A percentile compares a stretch with the other conserved stretches of the same genome.
phyloP scores from a whole-genome alignment of 202 grass and related monocot species.

The Panicum virgatum region DNA sequence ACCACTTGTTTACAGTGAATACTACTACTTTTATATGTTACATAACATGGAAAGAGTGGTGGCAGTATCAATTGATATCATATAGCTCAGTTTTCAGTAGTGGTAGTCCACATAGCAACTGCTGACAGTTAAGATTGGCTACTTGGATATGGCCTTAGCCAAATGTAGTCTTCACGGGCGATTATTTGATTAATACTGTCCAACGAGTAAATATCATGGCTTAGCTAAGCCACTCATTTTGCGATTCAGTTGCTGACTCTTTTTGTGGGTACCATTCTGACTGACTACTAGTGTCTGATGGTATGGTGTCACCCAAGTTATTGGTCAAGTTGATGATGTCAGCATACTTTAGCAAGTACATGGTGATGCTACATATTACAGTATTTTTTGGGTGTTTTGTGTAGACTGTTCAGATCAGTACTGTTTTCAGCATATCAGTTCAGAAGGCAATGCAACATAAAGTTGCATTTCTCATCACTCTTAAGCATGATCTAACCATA shows the following conservation, averaged over 20 bases:
- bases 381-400: slow-evolving; percentile 4
- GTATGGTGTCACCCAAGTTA: not conserved
- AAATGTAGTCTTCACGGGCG: slow-evolving; percentile 2
- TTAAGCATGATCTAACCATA: not conserved
- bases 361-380: not conserved
- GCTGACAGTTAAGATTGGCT: not conserved
- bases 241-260: not conserved
- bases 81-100: not conserved
- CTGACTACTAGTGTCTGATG: slow-evolving; percentile 2
- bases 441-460: not conserved
- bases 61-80: not conserved
- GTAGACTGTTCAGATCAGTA: not conserved
- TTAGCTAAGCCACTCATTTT: not conserved
- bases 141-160: not conserved
- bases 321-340: not conserved
- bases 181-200: not conserved
- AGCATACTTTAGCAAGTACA: not conserved
- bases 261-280: slow-evolving; percentile 12
- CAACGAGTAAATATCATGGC: not conserved
- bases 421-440: not conserved
- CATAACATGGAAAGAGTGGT: slow-evolving; percentile 2
- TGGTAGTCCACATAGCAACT: not conserved
- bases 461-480: not conserved
- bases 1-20: not conserved
- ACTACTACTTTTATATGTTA: not conserved